These are phyloP conservation scores for Termitomyces heimii DNA, from an alignment of 768 basidiomycete species.

Conservation along the genomic window DNA sequence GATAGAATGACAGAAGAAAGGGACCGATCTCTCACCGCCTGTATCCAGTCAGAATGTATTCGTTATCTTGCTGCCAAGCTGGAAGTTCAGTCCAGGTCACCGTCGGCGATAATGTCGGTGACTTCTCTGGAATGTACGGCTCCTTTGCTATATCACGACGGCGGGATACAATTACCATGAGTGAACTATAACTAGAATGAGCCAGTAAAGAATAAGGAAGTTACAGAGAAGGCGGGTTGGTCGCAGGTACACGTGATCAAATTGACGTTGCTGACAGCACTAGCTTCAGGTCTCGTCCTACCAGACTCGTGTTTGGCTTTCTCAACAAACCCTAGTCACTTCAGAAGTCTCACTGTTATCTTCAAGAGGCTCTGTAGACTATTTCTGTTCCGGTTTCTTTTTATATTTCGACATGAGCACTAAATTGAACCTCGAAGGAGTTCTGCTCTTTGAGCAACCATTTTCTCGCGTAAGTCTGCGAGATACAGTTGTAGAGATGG, in stretches of 20 bases:
- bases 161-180: not conserved
- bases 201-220: not conserved
- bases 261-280: not conserved
- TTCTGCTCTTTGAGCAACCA: slow-evolving; percentile 80
- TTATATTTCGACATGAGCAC: slow-evolving; percentile 30
- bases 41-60: slow-evolving; percentile 66
- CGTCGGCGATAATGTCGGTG: slow-evolving; percentile 16
- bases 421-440: slow-evolving; percentile 67
- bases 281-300: not conserved
- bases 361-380: not conserved
- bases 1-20: not conserved
- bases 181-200: not conserved
- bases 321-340: not conserved
- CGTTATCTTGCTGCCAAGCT: slow-evolving; percentile 70
- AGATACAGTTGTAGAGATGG: not conserved
- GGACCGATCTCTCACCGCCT: slow-evolving; percentile 41
- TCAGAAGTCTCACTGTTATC: no score
- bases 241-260: slow-evolving; percentile 6
- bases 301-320: not conserved
- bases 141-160: slow-evolving; percentile 2
- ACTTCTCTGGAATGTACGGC: not conserved
- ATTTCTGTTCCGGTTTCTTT: not conserved
- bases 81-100: slow-evolving; percentile 54
- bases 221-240: not conserved
- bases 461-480: slow-evolving; percentile 55